Base-by-base conservation (phyloP, 345 rosid species). In the Hibiscus tridactylites region DNA sequence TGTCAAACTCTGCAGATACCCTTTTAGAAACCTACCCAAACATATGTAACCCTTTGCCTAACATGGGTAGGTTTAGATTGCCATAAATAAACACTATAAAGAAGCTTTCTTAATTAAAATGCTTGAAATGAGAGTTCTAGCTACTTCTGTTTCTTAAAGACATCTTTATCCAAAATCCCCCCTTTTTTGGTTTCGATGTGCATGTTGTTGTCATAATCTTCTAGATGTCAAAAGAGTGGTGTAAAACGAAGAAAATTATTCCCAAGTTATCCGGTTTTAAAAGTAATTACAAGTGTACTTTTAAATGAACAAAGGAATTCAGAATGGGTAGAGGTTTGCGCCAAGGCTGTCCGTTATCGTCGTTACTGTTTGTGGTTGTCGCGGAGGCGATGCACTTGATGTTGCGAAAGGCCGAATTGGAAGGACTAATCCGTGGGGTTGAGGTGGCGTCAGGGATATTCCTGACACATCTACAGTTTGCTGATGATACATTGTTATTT, bases 121-220 rank as follows among this genome's bases (percentile, higher is more conserved):
- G 10, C 53, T 21, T 19, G 53, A 19, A 26, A 21, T 19, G 28
- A 21, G 9, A 24, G 50, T 21, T 65, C 54, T 24, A 21, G 11
- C 69, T 65, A 21, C 17, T 65, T 65, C 54, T 5, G 35, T 65
- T 5, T 65, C 35, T 65, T 65, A 65, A 44, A 6, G 3, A 47
- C 7, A 62, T 37, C 24, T 35, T 15, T 7, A 35, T 62, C 66
- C 50, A 10, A 7, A 35, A 8, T 3, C 13, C 46, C 12, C 4
- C 19, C 3, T n/a, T 62, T 35, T 46, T 49, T 9, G 8, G 31
- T 28, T 65, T 65, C 10, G 5, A 44, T 47, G 6, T 13, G 1
- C 24, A 9, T 29, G 28, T 9, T 33, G 37, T 33, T 68, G 76
- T 73, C 75, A 12, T 53, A 21, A 70, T 73, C 73, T 76, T 76